These are phyloP conservation scores for Russula sp. DNA, from an alignment of 768 basidiomycete species.

Conservation along the genomic window DNA sequence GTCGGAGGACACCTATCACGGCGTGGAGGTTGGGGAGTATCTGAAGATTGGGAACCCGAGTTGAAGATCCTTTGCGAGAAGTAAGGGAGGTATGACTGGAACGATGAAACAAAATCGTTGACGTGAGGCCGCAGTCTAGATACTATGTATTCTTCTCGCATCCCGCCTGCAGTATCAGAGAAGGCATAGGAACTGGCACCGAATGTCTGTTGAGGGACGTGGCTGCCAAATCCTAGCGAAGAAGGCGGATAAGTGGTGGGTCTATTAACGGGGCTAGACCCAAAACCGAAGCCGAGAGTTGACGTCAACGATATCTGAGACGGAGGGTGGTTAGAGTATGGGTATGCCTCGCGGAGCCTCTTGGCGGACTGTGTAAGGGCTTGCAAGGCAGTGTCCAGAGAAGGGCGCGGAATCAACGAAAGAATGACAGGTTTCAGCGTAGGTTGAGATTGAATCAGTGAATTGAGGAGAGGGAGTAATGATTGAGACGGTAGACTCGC, in stretches of 20 bases:
- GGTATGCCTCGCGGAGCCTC: conserved; percentile 76
- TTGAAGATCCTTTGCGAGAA: conserved; percentile 51
- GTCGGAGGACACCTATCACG: conserved; percentile 64
- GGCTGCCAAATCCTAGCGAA: conserved; percentile 28
- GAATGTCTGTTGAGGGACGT: conserved; percentile 22
- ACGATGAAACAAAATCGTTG: conserved; percentile 68
- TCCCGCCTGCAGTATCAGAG: conserved; percentile 35
- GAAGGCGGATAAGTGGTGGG: conserved; percentile 11
- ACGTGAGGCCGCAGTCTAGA: conserved; percentile 72
- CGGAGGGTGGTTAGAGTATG: conserved; percentile 56
- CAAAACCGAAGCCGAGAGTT: conserved; percentile 32
- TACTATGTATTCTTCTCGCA: conserved; percentile 77
- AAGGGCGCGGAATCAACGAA: conserved; percentile 79
- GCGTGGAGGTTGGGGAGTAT: conserved; percentile 42
- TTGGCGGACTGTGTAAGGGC: conserved; percentile 61
- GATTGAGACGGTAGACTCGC: conserved; percentile 77
- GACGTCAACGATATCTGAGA: conserved; percentile 31
- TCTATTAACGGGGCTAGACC: conserved; percentile 24
- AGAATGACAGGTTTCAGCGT: conserved; percentile 65
- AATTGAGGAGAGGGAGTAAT: conserved; percentile 63
- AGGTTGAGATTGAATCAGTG: conserved; percentile 63
- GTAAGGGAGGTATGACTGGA: conserved; percentile 78
- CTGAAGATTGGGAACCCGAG: conserved; percentile 27
- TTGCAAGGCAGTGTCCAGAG: conserved; percentile 66
- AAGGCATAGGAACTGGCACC: conserved; percentile 15